These are phyloP conservation scores for Fusarium sp. DNA, from an alignment of 2,329 filamentous ascomycete species.

Conservation along the genomic window DNA sequence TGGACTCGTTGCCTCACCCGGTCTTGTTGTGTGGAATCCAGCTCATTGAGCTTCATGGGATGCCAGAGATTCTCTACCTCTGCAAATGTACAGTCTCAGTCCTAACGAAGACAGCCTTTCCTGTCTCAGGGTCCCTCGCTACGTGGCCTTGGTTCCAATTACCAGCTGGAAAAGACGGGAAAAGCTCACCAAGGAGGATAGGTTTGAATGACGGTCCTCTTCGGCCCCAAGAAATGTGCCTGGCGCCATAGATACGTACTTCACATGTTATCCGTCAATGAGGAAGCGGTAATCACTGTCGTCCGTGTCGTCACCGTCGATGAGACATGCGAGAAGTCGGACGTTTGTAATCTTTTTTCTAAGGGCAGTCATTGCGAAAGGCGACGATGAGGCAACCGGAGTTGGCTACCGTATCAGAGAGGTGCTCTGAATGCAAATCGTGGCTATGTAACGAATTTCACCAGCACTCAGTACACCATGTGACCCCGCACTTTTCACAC, in stretches of 20 bases:
- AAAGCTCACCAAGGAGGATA: constrained; percentile 43
- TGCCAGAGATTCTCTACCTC: constrained; percentile 43
- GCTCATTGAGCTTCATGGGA: constrained; percentile 43
- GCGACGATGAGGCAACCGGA: no score
- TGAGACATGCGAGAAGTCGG: constrained; percentile 45
- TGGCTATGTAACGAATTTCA: no score
- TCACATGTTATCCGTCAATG: constrained; percentile 42
- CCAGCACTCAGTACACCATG: no score
- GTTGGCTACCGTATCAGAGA: no score
- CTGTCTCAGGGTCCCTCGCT: constrained; percentile 37
- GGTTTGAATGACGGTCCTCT: constrained; percentile 48
- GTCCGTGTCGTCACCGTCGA: constrained; percentile 41
- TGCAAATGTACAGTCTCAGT: constrained; percentile 40
- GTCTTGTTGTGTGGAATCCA: constrained; percentile 42
- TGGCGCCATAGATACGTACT: constrained; percentile 46
- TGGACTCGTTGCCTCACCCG: constrained; percentile 45
- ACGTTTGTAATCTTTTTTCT: constrained; percentile 31
- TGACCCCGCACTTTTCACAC: no score
- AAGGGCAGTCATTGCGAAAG: no score
- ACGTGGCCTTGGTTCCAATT: constrained; percentile 47
- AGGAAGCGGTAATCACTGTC: constrained; percentile 50
- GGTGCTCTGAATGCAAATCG: no score
- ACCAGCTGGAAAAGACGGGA: constrained; percentile 47
- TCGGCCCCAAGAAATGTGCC: constrained; percentile 40
- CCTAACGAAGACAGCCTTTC: constrained; percentile 33